Evolutionary conservation across 2,329 filamentous ascomycete genomes (phyloP), one percentile per base, ranked within the genome.

Genomic region (Penicillium digitatum): DNA sequence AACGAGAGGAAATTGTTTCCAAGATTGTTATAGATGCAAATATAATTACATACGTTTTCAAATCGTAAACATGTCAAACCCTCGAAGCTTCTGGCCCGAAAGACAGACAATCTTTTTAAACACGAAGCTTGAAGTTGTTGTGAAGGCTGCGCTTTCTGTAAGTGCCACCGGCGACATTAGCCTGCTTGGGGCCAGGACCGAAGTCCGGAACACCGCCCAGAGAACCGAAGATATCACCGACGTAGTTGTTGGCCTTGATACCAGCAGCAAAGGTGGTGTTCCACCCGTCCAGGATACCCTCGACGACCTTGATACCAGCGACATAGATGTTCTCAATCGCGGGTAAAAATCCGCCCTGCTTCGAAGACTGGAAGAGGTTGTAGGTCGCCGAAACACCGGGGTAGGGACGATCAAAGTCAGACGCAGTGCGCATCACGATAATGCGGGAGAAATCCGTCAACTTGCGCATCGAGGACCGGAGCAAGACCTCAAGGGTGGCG

Each of bases 331-430:
- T 90, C 56, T 81, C 68, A 18, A 88, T 73, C 2, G 87, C 82
- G 29, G 86, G 82, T 29, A 72, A 69, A 66, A 87, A 89, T 4
- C 81, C 86, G 45, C 86, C 86, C 66, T 87, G 83, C 38, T 87
- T 18, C 3, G 39, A 72, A 0, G 79, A 72, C 38, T 80, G 77
- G 37, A 83, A 78, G 9, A 90, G 76, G 63, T 89, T 86, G 35
- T 84, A 77, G 20, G 79, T 77, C 9, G 82, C 79, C 0, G 79
- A 76, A 8, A 81, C 69, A 11, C 80, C 81, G 0, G 82, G 80
- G 24, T 83, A 86, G 0, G 85, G 85, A 6, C 87, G 82, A 67
- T 90, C 87, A 66, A 90, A 90, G 73, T 90, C 83, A 10, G 84
- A 87, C 1, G 81, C 85, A 65, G 85, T 84, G 27, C 87, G 80